Conservation (phyloP, 1,284 basidiomycete genomes). For the Apiotrichum akiyoshidainum region DNA sequence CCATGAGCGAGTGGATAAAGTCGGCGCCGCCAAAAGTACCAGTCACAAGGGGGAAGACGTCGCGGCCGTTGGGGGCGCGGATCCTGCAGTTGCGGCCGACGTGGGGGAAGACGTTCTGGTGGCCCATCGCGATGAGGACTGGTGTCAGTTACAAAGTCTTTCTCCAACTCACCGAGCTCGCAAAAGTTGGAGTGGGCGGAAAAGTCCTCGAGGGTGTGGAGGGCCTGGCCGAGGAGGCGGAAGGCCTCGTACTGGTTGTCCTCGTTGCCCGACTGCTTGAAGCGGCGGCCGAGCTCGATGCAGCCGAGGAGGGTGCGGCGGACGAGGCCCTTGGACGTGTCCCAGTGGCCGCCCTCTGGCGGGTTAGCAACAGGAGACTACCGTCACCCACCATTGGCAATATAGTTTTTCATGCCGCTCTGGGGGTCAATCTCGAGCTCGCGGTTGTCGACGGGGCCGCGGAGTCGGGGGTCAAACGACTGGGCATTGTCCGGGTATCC, state of each 20-base stretch:
- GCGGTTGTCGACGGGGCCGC: constrained; percentile 68
- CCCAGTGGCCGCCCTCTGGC: constrained; percentile 69
- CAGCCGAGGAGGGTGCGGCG: constrained; percentile 71
- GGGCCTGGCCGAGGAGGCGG: constrained; percentile 66
- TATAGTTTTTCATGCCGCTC: constrained; percentile 95
- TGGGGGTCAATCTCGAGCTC: constrained; percentile 82
- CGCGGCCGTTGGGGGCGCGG: constrained; percentile 69
- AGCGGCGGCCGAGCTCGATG: constrained; percentile 57
- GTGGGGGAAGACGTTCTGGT: constrained; percentile 78
- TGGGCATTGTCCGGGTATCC: constrained; percentile 81
- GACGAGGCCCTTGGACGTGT: constrained; percentile 80
- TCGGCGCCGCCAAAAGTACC: constrained; percentile 84
- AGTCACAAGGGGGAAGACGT: constrained; percentile 79
- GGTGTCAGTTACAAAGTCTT: not conserved
- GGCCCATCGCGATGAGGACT: constrained; percentile 68
- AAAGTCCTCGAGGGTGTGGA: constrained; percentile 54
- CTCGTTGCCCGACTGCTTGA: constrained; percentile 60
- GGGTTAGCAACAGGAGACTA: constrained; percentile 2
- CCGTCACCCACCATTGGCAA: constrained; percentile 65
- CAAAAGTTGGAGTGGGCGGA: constrained; percentile 87
- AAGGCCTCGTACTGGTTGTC: constrained; percentile 79
- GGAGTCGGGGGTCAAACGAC: constrained; percentile 69
- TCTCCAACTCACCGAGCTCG: constrained; percentile 56
- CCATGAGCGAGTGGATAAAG: constrained; percentile 68
- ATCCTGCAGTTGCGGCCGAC: constrained; percentile 78